Base-by-base conservation (phyloP, 441 rosid genomes). In the Arabidopsis lyrata region DNA sequence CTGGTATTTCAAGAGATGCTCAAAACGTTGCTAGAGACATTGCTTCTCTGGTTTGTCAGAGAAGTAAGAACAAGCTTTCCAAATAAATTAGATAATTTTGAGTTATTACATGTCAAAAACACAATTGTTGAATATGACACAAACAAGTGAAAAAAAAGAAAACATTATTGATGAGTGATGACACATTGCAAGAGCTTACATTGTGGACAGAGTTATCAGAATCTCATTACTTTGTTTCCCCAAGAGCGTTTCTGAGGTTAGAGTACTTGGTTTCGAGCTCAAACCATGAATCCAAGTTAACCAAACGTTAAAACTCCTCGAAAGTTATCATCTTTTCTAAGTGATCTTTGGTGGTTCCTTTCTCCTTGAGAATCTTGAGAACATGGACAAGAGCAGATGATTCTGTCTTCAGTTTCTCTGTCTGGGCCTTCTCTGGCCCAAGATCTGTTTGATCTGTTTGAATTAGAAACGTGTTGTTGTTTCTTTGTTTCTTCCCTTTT, bases 1-100 rank as follows among this genome's bases (percentile, higher is more conserved):
- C 63, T 10, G 86, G 87, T 3, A 80, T 84, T n/a, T 47, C 84
- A 1, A 68, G 8, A 6, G 87, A 87, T 78, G 86, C 86, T 61
- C 56, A 50, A 3, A 72, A 55, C 12, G 68, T 84, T 16, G 83
- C 88, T 9, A 58, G 35, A 12, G 82, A 84, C 66, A 80, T 80
- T 10, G 70, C 20, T 57, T 63, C 61, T 57, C 48, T 70, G 16
- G 15, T 64, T 63, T 16, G 35, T 27, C 31, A 27, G 27, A 63
- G 60, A 63, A 48, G 48, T 22, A 63, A 63, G 68, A 47, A 45
- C 59, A 47, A 62, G 32, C 22, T 31, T 11, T 57, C 34, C 39
- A 49, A 1, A 36, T 68, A 41, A 24, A 20, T 68, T 45, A 52
- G 29, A 73, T 3, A 1, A n/a, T 58, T 16, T 53, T 31, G 6